Evolutionary conservation across 140 eudicot species (phyloP), one percentile per base, ranked within the genome.

Genomic region (Bidens hawaiensis): DNA sequence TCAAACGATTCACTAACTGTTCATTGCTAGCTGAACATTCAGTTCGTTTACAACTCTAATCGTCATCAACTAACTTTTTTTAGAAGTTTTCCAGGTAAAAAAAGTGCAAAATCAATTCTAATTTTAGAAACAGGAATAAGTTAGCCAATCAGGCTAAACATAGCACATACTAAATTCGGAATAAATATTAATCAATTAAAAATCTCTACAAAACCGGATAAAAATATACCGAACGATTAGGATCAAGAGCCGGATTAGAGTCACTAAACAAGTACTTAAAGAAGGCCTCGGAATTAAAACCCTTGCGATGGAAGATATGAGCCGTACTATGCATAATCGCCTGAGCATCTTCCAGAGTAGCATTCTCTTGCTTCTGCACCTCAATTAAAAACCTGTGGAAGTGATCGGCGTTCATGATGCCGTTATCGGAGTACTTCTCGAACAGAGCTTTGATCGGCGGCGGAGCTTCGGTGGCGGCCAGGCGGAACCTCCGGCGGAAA

Each of bases 401-500:
- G 38, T 82, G 78, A 34, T 75, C 78, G 2, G 48, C 76, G 51
- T 69, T 68, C 91, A 91, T 87, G 51, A 78, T 50, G 38, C 95
- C 98, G 59, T 82, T 76, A 0, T 80, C 96, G 12, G 95, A 79
- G 76, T 84, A 85, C 17, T 57, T 64, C 0, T 72, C 72, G 66
- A 87, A 91, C 23, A 88, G 9, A 7, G 67, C 21, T 76, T 74
- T 87, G 64, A 91, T 71, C 23, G 61, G 78, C 21, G 62, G 65
- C 60, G 98, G 96, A 33, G 93, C 85, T 75, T 87, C 96, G 14
- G 93, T 57, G 56, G 88, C 89, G 43, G 81, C 85, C 1, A 87
- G 74, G 30, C 73, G 76, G 79, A 91, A 91, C 54, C 85, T 59
- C 33, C 96, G 88, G 57, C 85, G 86, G 88, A 89, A 87, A 54